Percentiles rank a stretch among this genome's conserved stretches.
These are phyloP conservation scores for Beauveria australis DNA, from an alignment of 2,329 filamentous ascomycete genomes.

Conservation along the genomic window DNA sequence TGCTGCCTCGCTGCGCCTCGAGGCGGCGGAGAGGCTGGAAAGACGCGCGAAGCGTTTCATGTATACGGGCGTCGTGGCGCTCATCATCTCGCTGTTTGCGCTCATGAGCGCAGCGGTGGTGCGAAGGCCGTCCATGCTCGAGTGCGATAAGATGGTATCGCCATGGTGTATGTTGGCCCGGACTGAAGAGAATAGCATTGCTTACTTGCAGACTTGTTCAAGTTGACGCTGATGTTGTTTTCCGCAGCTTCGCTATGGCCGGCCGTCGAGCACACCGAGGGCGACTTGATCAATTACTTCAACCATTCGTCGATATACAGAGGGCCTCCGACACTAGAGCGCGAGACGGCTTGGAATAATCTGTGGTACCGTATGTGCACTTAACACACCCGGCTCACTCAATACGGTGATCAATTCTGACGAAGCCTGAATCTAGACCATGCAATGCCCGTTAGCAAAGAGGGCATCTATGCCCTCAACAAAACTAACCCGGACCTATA, in stretches of 20 bases:
- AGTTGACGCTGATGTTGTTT: neutral
- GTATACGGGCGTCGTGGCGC: neutral
- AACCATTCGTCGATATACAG: slow-evolving; percentile 13
- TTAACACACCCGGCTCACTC: neutral
- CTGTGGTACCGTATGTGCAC: slow-evolving; percentile 11
- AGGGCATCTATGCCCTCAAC: slow-evolving; percentile 5
- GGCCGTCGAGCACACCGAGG: slow-evolving; percentile 6
- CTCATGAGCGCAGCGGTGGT: neutral
- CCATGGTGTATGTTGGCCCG: slow-evolving; percentile 3
- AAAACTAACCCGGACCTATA: slow-evolving; percentile 3
- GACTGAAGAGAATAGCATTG: no score
- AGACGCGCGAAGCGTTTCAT: slow-evolving; percentile 2
- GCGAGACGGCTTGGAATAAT: slow-evolving; percentile 11
- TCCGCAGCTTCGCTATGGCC: slow-evolving; percentile 6
- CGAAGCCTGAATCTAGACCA: neutral
- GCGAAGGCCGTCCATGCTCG: slow-evolving; percentile 1
- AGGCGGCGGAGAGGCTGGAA: slow-evolving; percentile 2
- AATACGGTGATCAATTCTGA: neutral
- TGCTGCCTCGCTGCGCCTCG: neutral
- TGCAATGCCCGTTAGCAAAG: slow-evolving; percentile 4
- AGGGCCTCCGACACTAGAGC: slow-evolving; percentile 9
- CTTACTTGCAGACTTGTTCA: neutral
- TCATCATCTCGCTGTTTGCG: slow-evolving; percentile 1
- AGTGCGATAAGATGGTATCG: slow-evolving; percentile 8
- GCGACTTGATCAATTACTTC: slow-evolving; percentile 9